Base-by-base conservation (phyloP, 306 rosid species). In the Vigna hirtella region DNA sequence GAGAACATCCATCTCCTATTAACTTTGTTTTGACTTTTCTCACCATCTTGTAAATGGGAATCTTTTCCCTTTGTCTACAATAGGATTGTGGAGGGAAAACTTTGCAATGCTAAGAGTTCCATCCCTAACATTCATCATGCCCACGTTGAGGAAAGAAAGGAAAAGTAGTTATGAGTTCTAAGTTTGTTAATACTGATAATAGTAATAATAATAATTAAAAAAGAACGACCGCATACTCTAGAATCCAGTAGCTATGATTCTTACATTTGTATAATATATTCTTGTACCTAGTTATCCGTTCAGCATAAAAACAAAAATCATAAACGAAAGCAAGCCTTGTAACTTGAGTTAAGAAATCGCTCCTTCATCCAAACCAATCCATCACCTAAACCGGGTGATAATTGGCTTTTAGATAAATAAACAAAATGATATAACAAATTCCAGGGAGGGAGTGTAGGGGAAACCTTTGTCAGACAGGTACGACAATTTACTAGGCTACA, bases 371-470 rank as follows among this genome's bases (percentile, higher is more conserved):
- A 65, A 48, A 56, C 69, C 69, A 63, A 63, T 67, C 82, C 53
- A 72, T 52, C 76, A 77, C 85, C 82, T 83, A 81, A 67, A 74
- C 70, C 26, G 50, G 65, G 83, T 64, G 52, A 74, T 42, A 76
- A 65, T 52, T 79, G 85, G 70, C 82, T n/a, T 83, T 30, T n/a
- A 66, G 79, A 83, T 77, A 83, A 65, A 83, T 81, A 78, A 55
- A 56, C 78, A 73, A 69, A 83, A 77, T 65, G 78, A 79, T 68
- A 68, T 48, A 45, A 11, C 57, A 74, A 81, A 75, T 48, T 57
- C 18, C 43, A 51, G 22, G 52, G 13, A 47, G 70, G 75, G 30
- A 45, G 59, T 61, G 48, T 9, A 66, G n/a, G 66, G 40, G 66
- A 58, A 26, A 58, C 64, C 70, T 70, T 48, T 63, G 73, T 51